Conservation (phyloP, 2,329 filamentous ascomycete species). For the Alternaria tenuissima region DNA sequence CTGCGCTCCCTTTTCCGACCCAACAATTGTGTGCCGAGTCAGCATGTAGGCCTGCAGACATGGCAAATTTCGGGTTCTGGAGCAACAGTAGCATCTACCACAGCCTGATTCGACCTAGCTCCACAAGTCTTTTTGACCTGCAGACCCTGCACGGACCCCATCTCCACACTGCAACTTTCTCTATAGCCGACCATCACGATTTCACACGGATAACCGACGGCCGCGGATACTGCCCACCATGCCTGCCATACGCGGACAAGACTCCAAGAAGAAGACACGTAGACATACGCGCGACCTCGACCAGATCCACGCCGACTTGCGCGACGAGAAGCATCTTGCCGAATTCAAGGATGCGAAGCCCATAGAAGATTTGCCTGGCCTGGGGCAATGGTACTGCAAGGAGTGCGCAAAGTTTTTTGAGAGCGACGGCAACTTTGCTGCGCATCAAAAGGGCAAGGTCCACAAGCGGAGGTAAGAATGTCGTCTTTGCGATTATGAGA, state of each 20-base stretch:
- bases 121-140: slow-evolving; percentile 38
- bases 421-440: slow-evolving; percentile 75
- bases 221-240: slow-evolving; percentile 49
- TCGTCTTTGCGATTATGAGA: neutral
- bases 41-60: slow-evolving; percentile 36
- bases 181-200: slow-evolving; percentile 34
- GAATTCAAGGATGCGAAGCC: slow-evolving; percentile 82
- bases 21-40: slow-evolving; percentile 22
- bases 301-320: slow-evolving; percentile 85
- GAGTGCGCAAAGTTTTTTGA: slow-evolving; percentile 98
- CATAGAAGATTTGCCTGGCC: slow-evolving; percentile 83
- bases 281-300: slow-evolving; percentile 79
- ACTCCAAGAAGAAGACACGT: slow-evolving; percentile 60
- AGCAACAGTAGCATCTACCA: slow-evolving; percentile 12
- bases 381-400: slow-evolving; percentile 86
- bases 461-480: slow-evolving; percentile 81
- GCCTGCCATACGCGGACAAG: slow-evolving; percentile 60
- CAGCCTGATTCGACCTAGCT: slow-evolving; percentile 8
- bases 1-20: slow-evolving; percentile 14
- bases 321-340: slow-evolving; percentile 78
- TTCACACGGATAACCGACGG: slow-evolving; percentile 36
- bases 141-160: slow-evolving; percentile 32
- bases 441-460: slow-evolving; percentile 85
- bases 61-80: slow-evolving; percentile 14
- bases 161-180: slow-evolving; percentile 31